Conservation (phyloP, 2,329 filamentous ascomycete species). For the Ascochyta clinopodiicola region DNA sequence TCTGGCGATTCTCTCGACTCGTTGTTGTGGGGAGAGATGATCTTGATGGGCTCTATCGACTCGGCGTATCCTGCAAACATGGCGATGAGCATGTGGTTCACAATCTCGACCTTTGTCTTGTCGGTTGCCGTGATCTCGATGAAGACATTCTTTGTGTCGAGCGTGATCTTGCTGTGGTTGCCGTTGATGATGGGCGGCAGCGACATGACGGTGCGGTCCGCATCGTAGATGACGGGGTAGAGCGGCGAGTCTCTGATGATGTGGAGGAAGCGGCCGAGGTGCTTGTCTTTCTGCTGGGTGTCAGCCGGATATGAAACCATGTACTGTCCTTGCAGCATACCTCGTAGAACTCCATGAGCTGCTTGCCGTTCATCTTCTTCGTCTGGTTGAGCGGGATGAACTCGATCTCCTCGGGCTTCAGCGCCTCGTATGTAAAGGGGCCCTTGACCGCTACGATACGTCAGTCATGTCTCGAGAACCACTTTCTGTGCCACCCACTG, state of each 20-base stretch:
- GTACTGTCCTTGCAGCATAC: slow-evolving; percentile 42
- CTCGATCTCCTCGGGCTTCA: slow-evolving; percentile 87
- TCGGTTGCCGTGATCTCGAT: slow-evolving; percentile 98
- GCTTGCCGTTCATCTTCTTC: slow-evolving; percentile 82
- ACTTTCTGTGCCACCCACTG: slow-evolving; percentile 50
- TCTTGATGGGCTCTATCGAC: slow-evolving; percentile 90
- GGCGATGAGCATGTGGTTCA: slow-evolving; percentile 91
- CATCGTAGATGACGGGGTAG: slow-evolving; percentile 95
- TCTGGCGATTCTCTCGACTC: slow-evolving; percentile 82
- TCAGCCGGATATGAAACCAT: slow-evolving; percentile 7
- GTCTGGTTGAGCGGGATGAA: slow-evolving; percentile 92
- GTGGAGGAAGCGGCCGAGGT: slow-evolving; percentile 87
- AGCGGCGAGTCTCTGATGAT: slow-evolving; percentile 94
- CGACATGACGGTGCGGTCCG: slow-evolving; percentile 85
- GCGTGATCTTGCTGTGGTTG: slow-evolving; percentile 93
- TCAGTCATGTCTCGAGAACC: slow-evolving; percentile 21
- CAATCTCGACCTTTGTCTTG: slow-evolving; percentile 93
- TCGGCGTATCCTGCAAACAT: slow-evolving; percentile 98
- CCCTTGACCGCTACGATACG: slow-evolving; percentile 70
- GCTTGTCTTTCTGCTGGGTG: slow-evolving; percentile 75
- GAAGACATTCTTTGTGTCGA: slow-evolving; percentile 91
- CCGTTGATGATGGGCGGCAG: slow-evolving; percentile 98
- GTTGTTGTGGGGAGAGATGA: slow-evolving; percentile 89
- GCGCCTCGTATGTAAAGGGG: slow-evolving; percentile 95
- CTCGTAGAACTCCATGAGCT: slow-evolving; percentile 93